Conservation (phyloP, 495 filamentous ascomycete species). For the Chaetomium cochliodes region DNA sequence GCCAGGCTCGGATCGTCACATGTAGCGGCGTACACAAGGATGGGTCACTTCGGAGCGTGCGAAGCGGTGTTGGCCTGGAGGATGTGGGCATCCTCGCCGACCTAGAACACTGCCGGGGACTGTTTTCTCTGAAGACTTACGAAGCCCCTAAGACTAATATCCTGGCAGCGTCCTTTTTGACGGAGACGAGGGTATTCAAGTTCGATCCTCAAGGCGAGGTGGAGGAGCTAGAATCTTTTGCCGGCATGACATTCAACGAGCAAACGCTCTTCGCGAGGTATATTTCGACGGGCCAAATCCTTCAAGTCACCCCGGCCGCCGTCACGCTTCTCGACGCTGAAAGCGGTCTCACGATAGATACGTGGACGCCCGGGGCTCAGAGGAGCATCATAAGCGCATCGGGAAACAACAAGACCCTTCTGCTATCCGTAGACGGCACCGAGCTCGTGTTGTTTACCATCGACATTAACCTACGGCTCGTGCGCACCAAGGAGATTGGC, state of each 20-base stretch:
- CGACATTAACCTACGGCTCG: conserved; percentile 53
- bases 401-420: conserved; percentile 62
- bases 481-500: conserved; percentile 58
- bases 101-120: conserved; percentile 67
- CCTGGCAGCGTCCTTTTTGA: conserved; percentile 75
- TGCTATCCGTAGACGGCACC: conserved; percentile 72
- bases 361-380: conserved; percentile 62
- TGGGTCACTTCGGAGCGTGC: conserved; percentile 80
- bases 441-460: conserved; percentile 66
- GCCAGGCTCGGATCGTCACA: conserved; percentile 90
- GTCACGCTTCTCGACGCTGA: conserved; percentile 66
- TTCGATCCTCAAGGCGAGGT: conserved; percentile 76
- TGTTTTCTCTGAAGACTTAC: conserved; percentile 58
- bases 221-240: conserved; percentile 75
- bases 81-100: conserved; percentile 80
- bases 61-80: conserved; percentile 91
- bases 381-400: conserved; percentile 75
- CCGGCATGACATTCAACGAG: conserved; percentile 65
- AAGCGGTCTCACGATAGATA: conserved; percentile 62
- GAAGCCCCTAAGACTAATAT: conserved; percentile 56
- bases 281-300: conserved; percentile 57
- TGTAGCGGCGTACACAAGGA: conserved; percentile 85
- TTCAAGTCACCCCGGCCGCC: conserved; percentile 73
- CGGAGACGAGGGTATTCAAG: conserved; percentile 77
- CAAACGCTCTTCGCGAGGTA: conserved; percentile 71